Base-by-base conservation (phyloP, 257 asterid genomes). In the Orobanche coerulescens region DNA sequence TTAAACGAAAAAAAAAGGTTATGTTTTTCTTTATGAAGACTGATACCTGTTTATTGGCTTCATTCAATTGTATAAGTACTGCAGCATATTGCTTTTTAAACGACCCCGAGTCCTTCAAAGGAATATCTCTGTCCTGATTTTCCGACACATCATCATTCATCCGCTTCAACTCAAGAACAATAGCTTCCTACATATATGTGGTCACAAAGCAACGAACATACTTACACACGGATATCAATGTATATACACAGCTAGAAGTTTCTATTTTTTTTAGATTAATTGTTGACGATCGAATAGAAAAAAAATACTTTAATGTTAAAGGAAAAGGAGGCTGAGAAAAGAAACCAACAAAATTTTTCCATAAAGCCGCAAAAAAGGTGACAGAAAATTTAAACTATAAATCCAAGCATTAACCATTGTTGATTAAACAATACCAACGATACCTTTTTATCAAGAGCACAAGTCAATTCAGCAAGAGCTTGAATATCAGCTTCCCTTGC, bases 361-460 rank as follows among this genome's bases (percentile, higher is more conserved):
- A 31, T 4, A n/a, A 46, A 48, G 62, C 61, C 19, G 56, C 50
- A 49, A 51, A 7, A 34, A 30, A 44, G 34, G 43, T 46, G 26
- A n/a, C 36, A 2, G 26, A 26, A 49, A 46, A 53, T 63, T 31
- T 47, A 20, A 48, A 2, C 12, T 16, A 66, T 24, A 25, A 24
- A 61, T 31, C 42, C 58, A 62, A 12, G 31, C 26, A 50, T 44
- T 19, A 40, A 51, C 26, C 9, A 9, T 47, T 37, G 54, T 37
- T 37, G 53, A 18, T 48, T 39, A 57, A 15, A 33, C 54, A 23
- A 49, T 50, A 42, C 64, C 51, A 33, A 31, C 20, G 26, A 26
- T 63, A 92, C 97, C 95, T 88, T 92, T 76, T 92, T 88, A 68
- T 92, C 94, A 63, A 92, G 98, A 47, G 94, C 93, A 71, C 95